Percentiles rank a stretch among this genome's conserved stretches.
Conservation (phyloP, 352 stramenopile species). For the Phytophthora tentaculata region DNA sequence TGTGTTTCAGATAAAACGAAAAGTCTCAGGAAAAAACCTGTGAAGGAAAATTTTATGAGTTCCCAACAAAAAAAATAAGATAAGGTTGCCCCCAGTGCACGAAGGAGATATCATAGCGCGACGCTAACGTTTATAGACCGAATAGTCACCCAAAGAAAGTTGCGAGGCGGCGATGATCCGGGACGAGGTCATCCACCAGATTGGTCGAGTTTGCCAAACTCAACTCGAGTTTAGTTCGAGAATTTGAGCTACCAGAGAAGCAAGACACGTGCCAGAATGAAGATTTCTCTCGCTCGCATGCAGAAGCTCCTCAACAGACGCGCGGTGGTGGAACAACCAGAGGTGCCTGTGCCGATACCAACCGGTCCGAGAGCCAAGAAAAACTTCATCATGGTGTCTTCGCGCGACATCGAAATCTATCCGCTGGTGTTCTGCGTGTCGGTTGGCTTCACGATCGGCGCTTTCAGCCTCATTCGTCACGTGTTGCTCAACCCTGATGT, state of each 20-base stretch:
- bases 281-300: constrained; percentile 16
- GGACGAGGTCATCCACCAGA: not conserved
- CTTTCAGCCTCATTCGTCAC: constrained; percentile 30
- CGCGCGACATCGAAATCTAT: constrained; percentile 40
- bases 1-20: no score
- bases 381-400: constrained; percentile 35
- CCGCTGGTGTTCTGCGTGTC: constrained; percentile 41
- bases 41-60: no score
- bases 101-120: no score
- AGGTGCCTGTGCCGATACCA: constrained; percentile 29
- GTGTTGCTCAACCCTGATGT: constrained; percentile 40
- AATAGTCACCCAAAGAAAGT: not conserved
- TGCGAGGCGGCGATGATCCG: not conserved
- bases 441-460: constrained; percentile 21
- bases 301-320: constrained; percentile 22
- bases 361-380: constrained; percentile 22
- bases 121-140: no score
- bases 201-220: not conserved
- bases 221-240: no score
- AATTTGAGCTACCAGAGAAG: not conserved
- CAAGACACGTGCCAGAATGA: not conserved
- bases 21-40: no score
- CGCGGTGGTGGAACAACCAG: constrained; percentile 25
- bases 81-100: no score
- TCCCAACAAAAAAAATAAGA: no score